Evolutionary conservation across 148 eudicot genomes (phyloP).

Genomic region (Cornus suecica): DNA sequence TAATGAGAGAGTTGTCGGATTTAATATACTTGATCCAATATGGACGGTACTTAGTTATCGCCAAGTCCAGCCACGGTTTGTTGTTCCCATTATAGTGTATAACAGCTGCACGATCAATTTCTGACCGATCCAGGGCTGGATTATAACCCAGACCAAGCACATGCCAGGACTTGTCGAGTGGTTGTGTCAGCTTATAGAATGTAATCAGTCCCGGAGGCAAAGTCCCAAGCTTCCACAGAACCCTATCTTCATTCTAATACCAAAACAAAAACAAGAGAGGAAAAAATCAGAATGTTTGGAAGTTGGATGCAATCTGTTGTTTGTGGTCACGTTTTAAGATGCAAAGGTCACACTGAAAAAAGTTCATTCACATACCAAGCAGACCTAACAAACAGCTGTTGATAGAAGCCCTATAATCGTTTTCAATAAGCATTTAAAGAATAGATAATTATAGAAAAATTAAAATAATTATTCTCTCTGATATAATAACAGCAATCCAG

Average conservation of each 20-base stretch:
- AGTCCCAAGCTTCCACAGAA: constrained; percentile 57
- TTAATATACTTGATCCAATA: constrained; percentile 51
- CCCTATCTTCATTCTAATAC: constrained; percentile 53
- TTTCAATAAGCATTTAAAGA: neutral
- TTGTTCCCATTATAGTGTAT: constrained; percentile 56
- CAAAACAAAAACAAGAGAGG: constrained; percentile 3
- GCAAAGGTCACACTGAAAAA: neutral
- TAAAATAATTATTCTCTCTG: neutral
- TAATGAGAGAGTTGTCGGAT: constrained; percentile 41
- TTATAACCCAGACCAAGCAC: constrained; percentile 59
- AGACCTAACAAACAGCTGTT: neutral
- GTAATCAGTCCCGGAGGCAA: constrained; percentile 58
- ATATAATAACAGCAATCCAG: neutral
- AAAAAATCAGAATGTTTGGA: neutral
- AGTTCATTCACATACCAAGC: neutral
- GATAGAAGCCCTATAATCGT: neutral
- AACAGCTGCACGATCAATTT: constrained; percentile 54
- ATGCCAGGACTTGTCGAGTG: constrained; percentile 61
- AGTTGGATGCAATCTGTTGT: neutral
- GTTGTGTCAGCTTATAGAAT: constrained; percentile 52
- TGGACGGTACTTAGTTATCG: constrained; percentile 48
- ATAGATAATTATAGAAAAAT: neutral
- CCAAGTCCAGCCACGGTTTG: constrained; percentile 61
- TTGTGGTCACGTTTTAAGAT: neutral
- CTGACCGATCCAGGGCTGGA: constrained; percentile 38